Conservation (phyloP, 2,329 filamentous ascomycete species). For the Hirsutella minnesotensis region DNA sequence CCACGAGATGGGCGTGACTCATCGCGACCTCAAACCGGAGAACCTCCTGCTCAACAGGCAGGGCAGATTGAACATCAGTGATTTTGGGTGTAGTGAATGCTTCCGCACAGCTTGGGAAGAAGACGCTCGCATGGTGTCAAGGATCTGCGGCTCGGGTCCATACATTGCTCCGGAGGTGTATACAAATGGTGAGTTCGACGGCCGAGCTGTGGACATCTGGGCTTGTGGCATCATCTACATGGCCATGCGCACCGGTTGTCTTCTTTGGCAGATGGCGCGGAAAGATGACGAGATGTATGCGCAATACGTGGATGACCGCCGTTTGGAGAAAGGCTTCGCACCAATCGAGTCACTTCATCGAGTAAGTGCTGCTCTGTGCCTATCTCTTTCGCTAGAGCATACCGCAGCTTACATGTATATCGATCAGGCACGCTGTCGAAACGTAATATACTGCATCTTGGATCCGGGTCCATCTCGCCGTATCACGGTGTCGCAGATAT, state of each 20-base stretch:
- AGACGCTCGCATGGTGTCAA: constrained; percentile 95
- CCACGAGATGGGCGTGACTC: constrained; percentile 97
- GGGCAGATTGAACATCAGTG: constrained; percentile 90
- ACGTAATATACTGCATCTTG: constrained; percentile 97
- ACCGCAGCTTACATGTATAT: neutral
- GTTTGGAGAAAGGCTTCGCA: constrained; percentile 89
- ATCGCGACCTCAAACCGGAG: constrained; percentile 93
- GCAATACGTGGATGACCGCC: constrained; percentile 81
- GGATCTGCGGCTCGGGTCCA: constrained; percentile 88
- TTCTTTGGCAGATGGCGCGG: constrained; percentile 90
- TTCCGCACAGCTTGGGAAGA: constrained; percentile 99
- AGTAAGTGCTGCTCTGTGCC: constrained; percentile 43
- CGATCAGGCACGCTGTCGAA: constrained; percentile 85
- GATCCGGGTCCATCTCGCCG: constrained; percentile 87
- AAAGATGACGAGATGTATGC: constrained; percentile 97
- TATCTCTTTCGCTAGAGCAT: neutral
- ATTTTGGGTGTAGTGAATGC: constrained; percentile 97
- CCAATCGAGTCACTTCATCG: constrained; percentile 92
- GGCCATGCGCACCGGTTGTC: constrained; percentile 94
- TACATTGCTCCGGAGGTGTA: constrained; percentile 98
- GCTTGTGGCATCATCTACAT: constrained; percentile 98
- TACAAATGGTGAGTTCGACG: constrained; percentile 88
- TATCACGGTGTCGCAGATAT: constrained; percentile 89
- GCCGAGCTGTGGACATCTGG: constrained; percentile 95
- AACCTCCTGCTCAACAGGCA: constrained; percentile 89